Conservation (phyloP, 495 filamentous ascomycete species). For the Aspergillus cavernicola region DNA sequence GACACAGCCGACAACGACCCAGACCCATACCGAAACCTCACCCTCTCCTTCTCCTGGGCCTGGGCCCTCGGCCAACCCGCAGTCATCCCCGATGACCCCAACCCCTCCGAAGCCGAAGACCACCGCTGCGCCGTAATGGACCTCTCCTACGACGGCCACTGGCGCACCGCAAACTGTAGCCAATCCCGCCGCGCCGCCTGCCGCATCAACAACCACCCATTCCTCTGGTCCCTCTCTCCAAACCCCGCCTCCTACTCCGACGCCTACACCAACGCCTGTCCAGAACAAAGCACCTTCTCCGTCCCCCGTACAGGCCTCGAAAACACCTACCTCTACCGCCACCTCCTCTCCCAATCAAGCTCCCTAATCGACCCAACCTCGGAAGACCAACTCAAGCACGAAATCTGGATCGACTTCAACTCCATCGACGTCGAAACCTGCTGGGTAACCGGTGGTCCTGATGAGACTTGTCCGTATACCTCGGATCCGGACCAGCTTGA, state of each 20-base stretch:
- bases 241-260: slow-evolving; percentile 30
- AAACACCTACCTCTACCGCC: slow-evolving; percentile 52
- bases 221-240: slow-evolving; percentile 51
- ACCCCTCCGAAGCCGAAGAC: slow-evolving; percentile 19
- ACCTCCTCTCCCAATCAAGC: slow-evolving; percentile 24
- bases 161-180: slow-evolving; percentile 54
- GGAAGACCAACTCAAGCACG: slow-evolving; percentile 18
- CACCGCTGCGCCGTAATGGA: slow-evolving; percentile 54
- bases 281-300: slow-evolving; percentile 38
- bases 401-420: slow-evolving; percentile 59
- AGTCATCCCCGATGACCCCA: slow-evolving; percentile 16
- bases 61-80: slow-evolving; percentile 56
- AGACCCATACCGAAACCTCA: slow-evolving; percentile 47
- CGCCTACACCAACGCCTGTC: slow-evolving; percentile 35
- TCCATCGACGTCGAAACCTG: slow-evolving; percentile 50
- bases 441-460: slow-evolving; percentile 53
- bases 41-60: slow-evolving; percentile 52
- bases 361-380: slow-evolving; percentile 25
- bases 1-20: slow-evolving; percentile 45
- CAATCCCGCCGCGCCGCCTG: slow-evolving; percentile 50
- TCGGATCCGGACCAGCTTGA: slow-evolving; percentile 34
- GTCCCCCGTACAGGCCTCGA: slow-evolving; percentile 59
- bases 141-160: slow-evolving; percentile 43
- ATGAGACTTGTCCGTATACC: slow-evolving; percentile 52
- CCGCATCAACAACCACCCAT: slow-evolving; percentile 46